Conservation (phyloP, 177 flowering plant species). For the Telopea speciosissima region DNA sequence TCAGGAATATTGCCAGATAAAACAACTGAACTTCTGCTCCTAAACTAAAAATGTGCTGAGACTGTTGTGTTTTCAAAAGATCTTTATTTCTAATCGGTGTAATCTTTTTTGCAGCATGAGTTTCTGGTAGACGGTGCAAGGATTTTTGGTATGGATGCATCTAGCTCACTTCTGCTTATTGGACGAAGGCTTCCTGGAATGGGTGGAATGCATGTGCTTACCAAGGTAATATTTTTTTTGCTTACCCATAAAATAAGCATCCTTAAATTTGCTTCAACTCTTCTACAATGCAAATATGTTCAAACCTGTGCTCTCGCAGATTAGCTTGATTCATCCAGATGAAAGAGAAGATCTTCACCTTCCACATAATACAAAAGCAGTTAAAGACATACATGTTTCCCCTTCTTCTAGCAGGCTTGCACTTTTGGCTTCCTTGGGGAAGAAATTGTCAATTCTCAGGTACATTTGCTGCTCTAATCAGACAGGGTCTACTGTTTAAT, state of each 20-base stretch:
- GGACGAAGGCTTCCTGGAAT: conserved; percentile 49
- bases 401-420: conserved; percentile 44
- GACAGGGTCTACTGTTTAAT: neutral
- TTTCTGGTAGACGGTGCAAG: conserved; percentile 66
- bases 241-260: neutral
- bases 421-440: conserved; percentile 67
- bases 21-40: too few relatives aligned
- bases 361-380: conserved; percentile 45
- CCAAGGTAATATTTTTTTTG: conserved; percentile 45
- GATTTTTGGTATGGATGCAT: conserved; percentile 60
- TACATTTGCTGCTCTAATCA: conserved; percentile 8
- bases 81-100: neutral
- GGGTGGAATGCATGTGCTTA: conserved; percentile 52
- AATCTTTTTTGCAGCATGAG: conserved; percentile 44
- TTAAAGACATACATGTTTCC: conserved; percentile 63
- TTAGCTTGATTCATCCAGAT: conserved; percentile 57
- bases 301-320: conserved; percentile 32
- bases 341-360: conserved; percentile 60
- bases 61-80: too few relatives aligned
- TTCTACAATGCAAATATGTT: neutral
- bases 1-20: too few relatives aligned
- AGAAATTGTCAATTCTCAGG: conserved; percentile 79
- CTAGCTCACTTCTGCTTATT: conserved; percentile 38
- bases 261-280: neutral
- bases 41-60: too few relatives aligned